Percentiles rank a stretch among this genome's conserved stretches.
phyloP scores from a whole-genome alignment of 352 stramenopile genomes.

The Pythium phragmiticola region DNA sequence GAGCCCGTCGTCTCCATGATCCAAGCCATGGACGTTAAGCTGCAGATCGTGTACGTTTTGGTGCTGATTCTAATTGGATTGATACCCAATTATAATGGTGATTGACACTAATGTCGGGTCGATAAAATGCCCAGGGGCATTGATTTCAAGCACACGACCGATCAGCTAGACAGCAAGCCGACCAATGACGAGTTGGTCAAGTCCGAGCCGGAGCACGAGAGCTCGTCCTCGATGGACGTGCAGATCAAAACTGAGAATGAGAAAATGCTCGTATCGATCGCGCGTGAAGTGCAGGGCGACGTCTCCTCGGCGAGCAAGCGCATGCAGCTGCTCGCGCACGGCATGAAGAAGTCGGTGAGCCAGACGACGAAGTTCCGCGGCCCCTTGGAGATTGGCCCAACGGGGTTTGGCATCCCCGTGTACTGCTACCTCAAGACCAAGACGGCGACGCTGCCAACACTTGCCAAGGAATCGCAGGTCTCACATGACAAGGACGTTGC shows the following conservation, averaged over 20 bases:
- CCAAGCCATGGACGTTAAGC: constrained; percentile 71
- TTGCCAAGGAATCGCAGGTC: constrained; percentile 68
- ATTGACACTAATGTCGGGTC: too few species aligned
- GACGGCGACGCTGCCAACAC: constrained; percentile 59
- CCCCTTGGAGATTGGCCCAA: constrained; percentile 56
- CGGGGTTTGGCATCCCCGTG: constrained; percentile 60
- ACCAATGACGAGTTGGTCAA: constrained; percentile 15
- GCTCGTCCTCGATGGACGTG: constrained; percentile 13
- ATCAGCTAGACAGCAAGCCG: constrained; percentile 17
- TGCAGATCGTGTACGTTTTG: constrained; percentile 71
- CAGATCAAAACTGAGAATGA: constrained; percentile 68
- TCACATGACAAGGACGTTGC: constrained; percentile 58
- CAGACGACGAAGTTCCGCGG: constrained; percentile 82
- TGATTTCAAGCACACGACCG: constrained; percentile 60
- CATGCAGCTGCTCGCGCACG: constrained; percentile 72
- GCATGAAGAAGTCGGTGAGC: constrained; percentile 71
- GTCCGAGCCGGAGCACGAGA: constrained; percentile 23
- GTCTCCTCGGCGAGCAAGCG: constrained; percentile 67
- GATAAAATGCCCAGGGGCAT: constrained; percentile 39
- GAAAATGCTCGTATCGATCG: constrained; percentile 85
- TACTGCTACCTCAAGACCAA: constrained; percentile 84
- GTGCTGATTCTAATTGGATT: too few species aligned
- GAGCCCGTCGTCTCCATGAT: constrained; percentile 76
- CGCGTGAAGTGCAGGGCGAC: constrained; percentile 61
- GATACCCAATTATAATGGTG: too few species aligned